Conservation (phyloP, 169 alveolate genomes). For the Perkinsus olseni region DNA sequence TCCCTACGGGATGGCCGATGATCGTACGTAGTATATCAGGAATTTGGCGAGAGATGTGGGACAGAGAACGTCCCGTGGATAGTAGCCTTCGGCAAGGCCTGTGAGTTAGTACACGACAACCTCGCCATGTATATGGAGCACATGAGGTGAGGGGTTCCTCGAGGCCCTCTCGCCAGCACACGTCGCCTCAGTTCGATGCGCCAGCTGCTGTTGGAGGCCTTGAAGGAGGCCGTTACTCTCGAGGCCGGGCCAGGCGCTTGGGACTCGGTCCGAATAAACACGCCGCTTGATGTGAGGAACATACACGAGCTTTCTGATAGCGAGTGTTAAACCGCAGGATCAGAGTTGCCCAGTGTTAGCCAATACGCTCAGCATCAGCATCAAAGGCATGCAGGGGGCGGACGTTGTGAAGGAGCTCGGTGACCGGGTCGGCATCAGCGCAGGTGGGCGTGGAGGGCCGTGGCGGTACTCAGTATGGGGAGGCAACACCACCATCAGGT, state of each 20-base stretch:
- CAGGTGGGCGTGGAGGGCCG: not conserved
- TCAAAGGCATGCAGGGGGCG: not conserved
- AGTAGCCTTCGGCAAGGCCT: not conserved
- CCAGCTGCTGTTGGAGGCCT: not conserved
- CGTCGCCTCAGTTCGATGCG: not conserved
- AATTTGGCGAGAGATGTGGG: not conserved
- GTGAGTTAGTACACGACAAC: not conserved
- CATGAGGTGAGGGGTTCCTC: not conserved
- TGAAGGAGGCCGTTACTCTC: not conserved
- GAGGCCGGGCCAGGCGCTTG: not conserved
- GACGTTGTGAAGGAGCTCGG: not conserved
- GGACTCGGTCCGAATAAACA: not conserved
- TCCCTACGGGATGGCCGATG: not conserved
- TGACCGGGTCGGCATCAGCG: not conserved
- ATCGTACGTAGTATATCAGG: not conserved
- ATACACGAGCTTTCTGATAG: not conserved
- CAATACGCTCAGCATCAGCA: not conserved
- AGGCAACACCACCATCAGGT: not conserved
- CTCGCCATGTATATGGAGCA: not conserved
- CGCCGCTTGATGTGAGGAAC: not conserved
- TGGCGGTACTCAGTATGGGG: no score
- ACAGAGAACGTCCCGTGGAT: not conserved
- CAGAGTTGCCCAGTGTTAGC: not conserved
- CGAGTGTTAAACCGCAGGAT: not conserved
- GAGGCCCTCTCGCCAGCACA: not conserved